Conservation (phyloP, 805 yeast genomes). For the Kuraishia capsulata region DNA sequence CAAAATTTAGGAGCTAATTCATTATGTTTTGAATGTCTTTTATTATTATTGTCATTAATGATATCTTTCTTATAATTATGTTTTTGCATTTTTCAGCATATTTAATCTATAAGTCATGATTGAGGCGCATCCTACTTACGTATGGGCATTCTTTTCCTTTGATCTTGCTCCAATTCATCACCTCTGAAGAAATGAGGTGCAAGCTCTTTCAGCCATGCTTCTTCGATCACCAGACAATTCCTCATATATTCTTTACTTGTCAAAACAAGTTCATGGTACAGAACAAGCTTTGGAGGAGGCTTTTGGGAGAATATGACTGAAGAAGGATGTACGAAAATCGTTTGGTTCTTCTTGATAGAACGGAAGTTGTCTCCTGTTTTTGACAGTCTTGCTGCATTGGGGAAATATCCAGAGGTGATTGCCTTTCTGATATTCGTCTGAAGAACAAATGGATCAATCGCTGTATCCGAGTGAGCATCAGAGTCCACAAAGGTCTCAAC, state of each 20-base stretch:
- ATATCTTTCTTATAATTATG: too few species aligned
- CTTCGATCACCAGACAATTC: constrained; percentile 64
- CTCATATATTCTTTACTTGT: constrained; percentile 89
- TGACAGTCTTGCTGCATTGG: constrained; percentile 52
- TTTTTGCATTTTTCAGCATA: too few species aligned
- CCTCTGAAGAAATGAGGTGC: constrained; percentile 51
- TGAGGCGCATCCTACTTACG: not conserved
- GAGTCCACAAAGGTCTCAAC: constrained; percentile 31
- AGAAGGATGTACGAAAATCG: constrained; percentile 82
- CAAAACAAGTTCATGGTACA: constrained; percentile 76
- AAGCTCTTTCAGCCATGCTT: constrained; percentile 61
- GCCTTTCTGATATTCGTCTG: constrained; percentile 37
- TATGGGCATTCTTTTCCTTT: constrained; percentile 4
- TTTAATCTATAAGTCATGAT: too few species aligned
- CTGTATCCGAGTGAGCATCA: constrained; percentile 17
- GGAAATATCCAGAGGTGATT: constrained; percentile 59
- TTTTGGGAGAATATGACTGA: constrained; percentile 54
- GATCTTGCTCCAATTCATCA: constrained; percentile 9
- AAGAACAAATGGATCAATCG: constrained; percentile 20
- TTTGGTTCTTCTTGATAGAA: constrained; percentile 55
- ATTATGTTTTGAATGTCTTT: too few species aligned
- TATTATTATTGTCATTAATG: too few species aligned
- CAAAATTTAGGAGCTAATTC: too few species aligned
- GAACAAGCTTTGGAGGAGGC: constrained; percentile 66
- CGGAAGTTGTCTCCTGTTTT: constrained; percentile 62